phyloP scores from a whole-genome alignment of 148 eudicot species.

The Talinum fruticosum region DNA sequence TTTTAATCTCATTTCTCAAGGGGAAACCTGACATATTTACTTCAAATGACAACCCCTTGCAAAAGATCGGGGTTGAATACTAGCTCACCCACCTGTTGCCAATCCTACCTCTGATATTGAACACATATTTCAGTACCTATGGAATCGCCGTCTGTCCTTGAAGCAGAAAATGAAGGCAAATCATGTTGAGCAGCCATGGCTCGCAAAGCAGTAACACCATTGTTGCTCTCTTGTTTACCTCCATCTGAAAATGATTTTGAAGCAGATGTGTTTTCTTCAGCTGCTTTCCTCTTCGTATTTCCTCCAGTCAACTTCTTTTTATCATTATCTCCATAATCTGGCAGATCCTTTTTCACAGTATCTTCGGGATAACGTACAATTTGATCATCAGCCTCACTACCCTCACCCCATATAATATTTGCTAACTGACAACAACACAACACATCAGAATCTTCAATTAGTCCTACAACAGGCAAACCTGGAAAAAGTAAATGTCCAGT shows the following conservation, averaged over 20 bases:
- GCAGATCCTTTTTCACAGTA: constrained; percentile 38
- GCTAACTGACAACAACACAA: constrained; percentile 49
- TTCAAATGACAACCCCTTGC: constrained; percentile 17
- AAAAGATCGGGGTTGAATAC: constrained; percentile 6
- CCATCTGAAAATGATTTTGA: constrained; percentile 25
- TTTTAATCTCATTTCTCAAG: constrained; percentile 6
- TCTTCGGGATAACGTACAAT: constrained; percentile 69
- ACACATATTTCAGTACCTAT: constrained; percentile 40
- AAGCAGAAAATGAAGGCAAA: constrained; percentile 35
- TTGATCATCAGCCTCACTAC: constrained; percentile 60
- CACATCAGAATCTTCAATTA: background rate
- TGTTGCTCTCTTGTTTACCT: constrained; percentile 34
- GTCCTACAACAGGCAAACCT: background rate
- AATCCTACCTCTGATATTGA: constrained; percentile 29
- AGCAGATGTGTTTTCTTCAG: constrained; percentile 37
- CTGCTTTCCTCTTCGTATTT: constrained; percentile 30
- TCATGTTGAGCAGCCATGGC: constrained; percentile 31
- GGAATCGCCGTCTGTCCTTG: constrained; percentile 32
- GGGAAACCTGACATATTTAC: background rate
- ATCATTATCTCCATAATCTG: constrained; percentile 34
- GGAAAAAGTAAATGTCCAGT: background rate
- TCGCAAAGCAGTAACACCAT: constrained; percentile 28
- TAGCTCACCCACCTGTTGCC: constrained; percentile 25
- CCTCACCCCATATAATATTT: constrained; percentile 80
- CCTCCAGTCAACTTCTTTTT: constrained; percentile 36